Conservation (phyloP, 1,139 yeast genomes). For the Arxiozyma telluris region DNA sequence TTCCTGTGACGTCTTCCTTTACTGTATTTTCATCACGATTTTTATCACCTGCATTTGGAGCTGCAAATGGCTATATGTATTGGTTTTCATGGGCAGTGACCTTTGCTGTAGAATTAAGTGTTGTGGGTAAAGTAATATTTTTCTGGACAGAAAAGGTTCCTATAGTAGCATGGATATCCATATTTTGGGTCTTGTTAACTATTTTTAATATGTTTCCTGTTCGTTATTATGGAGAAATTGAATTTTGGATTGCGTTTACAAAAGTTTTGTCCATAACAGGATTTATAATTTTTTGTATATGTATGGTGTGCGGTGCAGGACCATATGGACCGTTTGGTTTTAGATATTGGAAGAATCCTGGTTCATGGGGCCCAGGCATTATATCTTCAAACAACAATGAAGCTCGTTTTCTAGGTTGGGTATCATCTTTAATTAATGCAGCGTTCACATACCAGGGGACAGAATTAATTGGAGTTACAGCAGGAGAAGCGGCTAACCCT, state of each 20-base stretch:
- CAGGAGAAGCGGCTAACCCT: slow-evolving; percentile 83
- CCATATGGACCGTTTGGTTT: slow-evolving; percentile 71
- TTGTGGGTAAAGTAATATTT: slow-evolving; percentile 66
- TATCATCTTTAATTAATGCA: slow-evolving; percentile 58
- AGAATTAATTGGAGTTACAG: slow-evolving; percentile 79
- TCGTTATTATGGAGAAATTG: slow-evolving; percentile 57
- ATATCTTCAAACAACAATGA: slow-evolving; percentile 43
- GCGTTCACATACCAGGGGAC: slow-evolving; percentile 78
- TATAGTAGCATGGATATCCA: slow-evolving; percentile 56
- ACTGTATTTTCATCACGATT: slow-evolving; percentile 50
- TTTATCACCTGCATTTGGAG: slow-evolving; percentile 52
- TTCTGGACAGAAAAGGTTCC: slow-evolving; percentile 74
- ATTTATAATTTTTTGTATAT: slow-evolving; percentile 57
- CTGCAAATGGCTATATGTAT: slow-evolving; percentile 75
- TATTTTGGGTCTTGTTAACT: slow-evolving; percentile 50
- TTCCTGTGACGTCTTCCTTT: slow-evolving; percentile 61
- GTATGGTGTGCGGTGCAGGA: slow-evolving; percentile 72
- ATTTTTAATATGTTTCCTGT: slow-evolving; percentile 52
- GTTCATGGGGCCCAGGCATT: slow-evolving; percentile 64
- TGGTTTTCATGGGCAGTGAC: slow-evolving; percentile 87
- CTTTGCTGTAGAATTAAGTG: slow-evolving; percentile 74
- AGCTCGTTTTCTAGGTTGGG: slow-evolving; percentile 63
- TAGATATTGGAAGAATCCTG: slow-evolving; percentile 89
- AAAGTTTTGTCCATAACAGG: slow-evolving; percentile 68
- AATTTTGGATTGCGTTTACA: slow-evolving; percentile 60